phyloP scores from a whole-genome alignment of 208 protist species.

The Wallacemonas sp. region DNA sequence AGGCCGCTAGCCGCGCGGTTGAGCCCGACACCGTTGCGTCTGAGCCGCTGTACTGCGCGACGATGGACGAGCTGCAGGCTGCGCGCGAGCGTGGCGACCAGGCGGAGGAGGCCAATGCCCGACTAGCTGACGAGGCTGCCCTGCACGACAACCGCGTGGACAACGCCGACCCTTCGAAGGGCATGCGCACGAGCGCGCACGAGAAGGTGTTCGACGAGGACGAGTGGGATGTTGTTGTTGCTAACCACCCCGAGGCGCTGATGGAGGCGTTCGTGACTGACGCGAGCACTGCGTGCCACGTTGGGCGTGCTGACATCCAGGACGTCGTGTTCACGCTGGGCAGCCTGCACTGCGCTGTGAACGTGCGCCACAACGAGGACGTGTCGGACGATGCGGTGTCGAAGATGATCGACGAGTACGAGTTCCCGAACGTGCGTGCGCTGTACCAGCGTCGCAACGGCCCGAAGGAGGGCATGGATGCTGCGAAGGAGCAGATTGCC shows the following conservation, averaged over 20 bases:
- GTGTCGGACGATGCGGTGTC: background rate
- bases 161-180: too few relatives aligned
- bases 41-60: slow-evolving; percentile 30
- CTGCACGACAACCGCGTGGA: too few relatives aligned
- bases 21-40: slow-evolving; percentile 10
- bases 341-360: background rate
- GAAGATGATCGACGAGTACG: slow-evolving; percentile 6
- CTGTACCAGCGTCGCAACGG: slow-evolving; percentile 6
- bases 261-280: slow-evolving; percentile 17
- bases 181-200: too few relatives aligned
- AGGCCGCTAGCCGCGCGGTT: slow-evolving; percentile 14
- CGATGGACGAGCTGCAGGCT: slow-evolving; percentile 30
- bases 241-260: slow-evolving; percentile 7
- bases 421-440: background rate
- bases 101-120: slow-evolving; percentile 3
- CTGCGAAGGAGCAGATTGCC: slow-evolving; percentile 12
- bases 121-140: too few relatives aligned
- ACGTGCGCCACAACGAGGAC: slow-evolving; percentile 2
- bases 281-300: slow-evolving; percentile 12
- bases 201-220: slow-evolving; percentile 17
- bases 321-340: background rate
- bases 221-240: slow-evolving; percentile 12
- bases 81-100: slow-evolving; percentile 5
- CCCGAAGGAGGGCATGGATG: slow-evolving; percentile 9
- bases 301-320: slow-evolving; percentile 9